These are phyloP conservation scores for Quercus glauca DNA, from an alignment of 306 rosid species.

Conservation along the genomic window DNA sequence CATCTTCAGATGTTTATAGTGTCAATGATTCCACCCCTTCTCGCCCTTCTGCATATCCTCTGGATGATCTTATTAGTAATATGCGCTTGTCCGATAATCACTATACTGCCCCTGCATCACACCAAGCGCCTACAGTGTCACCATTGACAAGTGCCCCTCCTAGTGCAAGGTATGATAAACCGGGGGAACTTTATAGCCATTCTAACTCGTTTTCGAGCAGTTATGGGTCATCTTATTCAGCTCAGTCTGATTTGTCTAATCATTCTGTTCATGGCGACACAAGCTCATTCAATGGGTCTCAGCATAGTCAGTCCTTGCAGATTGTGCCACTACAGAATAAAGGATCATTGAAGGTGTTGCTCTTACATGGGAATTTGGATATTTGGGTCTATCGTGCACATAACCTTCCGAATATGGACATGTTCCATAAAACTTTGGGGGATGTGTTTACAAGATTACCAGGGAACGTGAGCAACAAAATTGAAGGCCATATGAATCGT, in stretches of 20 bases:
- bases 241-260: conserved; percentile 17
- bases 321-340: conserved; percentile 59
- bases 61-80: conserved; percentile 54
- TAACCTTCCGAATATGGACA: conserved; percentile 93
- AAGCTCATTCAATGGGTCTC: conserved; percentile 50
- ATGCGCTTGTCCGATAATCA: conserved; percentile 48
- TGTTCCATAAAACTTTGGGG: conserved; percentile 90
- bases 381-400: conserved; percentile 69
- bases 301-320: conserved; percentile 51
- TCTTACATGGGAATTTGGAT: conserved; percentile 87
- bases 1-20: conserved; percentile 14
- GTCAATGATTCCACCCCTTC: conserved; percentile 19
- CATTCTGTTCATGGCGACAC: conserved; percentile 36
- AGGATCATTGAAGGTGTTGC: conserved; percentile 72
- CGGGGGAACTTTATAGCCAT: conserved; percentile 42
- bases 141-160: conserved; percentile 33
- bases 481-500: conserved; percentile 51
- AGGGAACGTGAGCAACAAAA: conserved; percentile 49
- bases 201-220: conserved; percentile 47
- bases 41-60: conserved; percentile 46
- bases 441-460: conserved; percentile 62
- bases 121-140: conserved; percentile 37
- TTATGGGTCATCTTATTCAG: conserved; percentile 33
- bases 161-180: conserved; percentile 36
- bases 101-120: conserved; percentile 43